A percentile compares a stretch with the other conserved stretches of the same genome.
Evolutionary conservation across 2,329 filamentous ascomycete species (phyloP).

Genomic region (Endoconidiophora laricicola): DNA sequence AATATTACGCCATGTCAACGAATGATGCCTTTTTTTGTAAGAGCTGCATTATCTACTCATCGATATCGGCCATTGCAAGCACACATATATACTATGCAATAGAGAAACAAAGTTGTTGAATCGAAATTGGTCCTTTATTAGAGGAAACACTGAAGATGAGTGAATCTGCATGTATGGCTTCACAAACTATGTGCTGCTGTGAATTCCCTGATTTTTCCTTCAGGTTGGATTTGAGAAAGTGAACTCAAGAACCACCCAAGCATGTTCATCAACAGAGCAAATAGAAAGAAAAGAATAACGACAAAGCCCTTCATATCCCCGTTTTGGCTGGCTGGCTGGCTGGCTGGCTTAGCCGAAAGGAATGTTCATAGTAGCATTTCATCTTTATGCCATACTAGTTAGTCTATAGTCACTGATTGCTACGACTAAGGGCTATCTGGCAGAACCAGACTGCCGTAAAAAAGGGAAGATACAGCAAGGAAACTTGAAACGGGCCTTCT

Average conservation of each 20-base stretch:
- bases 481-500: conserved; percentile 3
- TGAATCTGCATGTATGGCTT: neutral
- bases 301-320: neutral
- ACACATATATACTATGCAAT: too few relatives aligned
- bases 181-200: neutral
- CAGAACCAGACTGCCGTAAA: neutral
- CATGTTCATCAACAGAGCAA: neutral
- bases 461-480: neutral
- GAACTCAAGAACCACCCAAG: neutral
- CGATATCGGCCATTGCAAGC: too few relatives aligned
- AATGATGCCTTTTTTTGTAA: too few relatives aligned
- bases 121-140: too few relatives aligned
- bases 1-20: too few relatives aligned
- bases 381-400: neutral
- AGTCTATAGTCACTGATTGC: neutral
- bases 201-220: neutral
- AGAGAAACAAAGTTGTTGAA: too few relatives aligned
- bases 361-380: neutral
- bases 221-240: neutral
- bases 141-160: neutral
- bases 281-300: neutral
- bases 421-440: neutral
- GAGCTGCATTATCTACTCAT: too few relatives aligned
- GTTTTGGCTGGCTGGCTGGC: neutral
- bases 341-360: neutral